phyloP scores from a whole-genome alignment of 495 filamentous ascomycete species.

The Aspergillus bridgeri region DNA sequence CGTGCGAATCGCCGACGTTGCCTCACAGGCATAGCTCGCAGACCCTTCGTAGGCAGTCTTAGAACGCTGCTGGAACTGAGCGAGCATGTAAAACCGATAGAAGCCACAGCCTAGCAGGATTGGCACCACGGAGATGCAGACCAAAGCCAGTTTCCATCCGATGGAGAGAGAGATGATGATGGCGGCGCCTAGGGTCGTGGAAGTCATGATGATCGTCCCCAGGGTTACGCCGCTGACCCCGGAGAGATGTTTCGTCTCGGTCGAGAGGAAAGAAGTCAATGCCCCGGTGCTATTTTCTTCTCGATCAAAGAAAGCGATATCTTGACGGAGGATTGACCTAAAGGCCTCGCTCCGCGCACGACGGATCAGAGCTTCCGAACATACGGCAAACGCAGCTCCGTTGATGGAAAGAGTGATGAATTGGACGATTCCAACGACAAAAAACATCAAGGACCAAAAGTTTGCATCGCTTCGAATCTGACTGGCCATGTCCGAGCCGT shows the following conservation, averaged over 20 bases:
- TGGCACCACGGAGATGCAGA: constrained; percentile 75
- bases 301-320: constrained; percentile 83
- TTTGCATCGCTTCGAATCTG: constrained; percentile 64
- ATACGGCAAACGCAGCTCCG: constrained; percentile 75
- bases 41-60: constrained; percentile 70
- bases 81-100: constrained; percentile 80
- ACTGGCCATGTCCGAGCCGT: constrained; percentile 40
- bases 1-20: constrained; percentile 85
- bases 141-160: constrained; percentile 89
- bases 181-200: constrained; percentile 68
- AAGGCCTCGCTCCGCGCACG: constrained; percentile 78
- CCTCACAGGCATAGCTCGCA: constrained; percentile 85
- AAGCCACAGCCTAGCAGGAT: constrained; percentile 77
- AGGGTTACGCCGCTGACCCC: constrained; percentile 79
- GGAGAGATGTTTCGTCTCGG: constrained; percentile 79
- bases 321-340: constrained; percentile 84
- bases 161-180: constrained; percentile 63
- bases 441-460: constrained; percentile 93
- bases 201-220: constrained; percentile 72
- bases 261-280: constrained; percentile 79
- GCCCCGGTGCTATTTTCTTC: constrained; percentile 83
- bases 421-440: constrained; percentile 82
- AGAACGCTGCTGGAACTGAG: constrained; percentile 65
- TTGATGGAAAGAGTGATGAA: constrained; percentile 66
- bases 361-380: constrained; percentile 78